Evolutionary conservation across 176 grass and related monocot genomes (phyloP).

Genomic region (Elymus sibiricus): DNA sequence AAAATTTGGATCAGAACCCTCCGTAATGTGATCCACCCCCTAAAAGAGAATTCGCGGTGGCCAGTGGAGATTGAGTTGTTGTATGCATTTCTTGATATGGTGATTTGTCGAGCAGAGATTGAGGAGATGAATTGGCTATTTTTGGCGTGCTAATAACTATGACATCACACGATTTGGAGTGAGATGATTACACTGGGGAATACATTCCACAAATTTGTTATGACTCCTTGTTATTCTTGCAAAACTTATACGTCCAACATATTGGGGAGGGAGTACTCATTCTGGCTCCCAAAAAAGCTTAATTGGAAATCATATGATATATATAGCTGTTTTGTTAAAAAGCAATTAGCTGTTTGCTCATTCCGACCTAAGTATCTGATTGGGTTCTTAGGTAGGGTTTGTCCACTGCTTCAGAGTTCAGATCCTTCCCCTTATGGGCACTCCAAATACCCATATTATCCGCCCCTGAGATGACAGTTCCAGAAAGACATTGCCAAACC

Average conservation of each 20-base stretch:
- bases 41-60: neutral
- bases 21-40: neutral
- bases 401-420: neutral
- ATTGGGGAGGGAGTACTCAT: neutral
- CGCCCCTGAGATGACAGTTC: neutral
- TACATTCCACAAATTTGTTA: neutral
- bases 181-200: neutral
- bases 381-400: neutral
- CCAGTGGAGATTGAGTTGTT: neutral
- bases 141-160: neutral
- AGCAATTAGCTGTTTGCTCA: slow-evolving; percentile 2
- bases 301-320: neutral
- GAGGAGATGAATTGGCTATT: neutral
- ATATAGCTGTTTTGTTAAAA: neutral
- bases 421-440: neutral
- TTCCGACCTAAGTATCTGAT: neutral
- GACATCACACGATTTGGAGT: neutral
- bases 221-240: neutral
- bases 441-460: neutral
- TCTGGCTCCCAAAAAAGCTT: neutral
- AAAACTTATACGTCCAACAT: too few species aligned
- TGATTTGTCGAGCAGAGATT: neutral
- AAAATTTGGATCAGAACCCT: neutral
- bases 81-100: neutral
- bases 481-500: neutral